Evolutionary conservation across 2,329 filamentous ascomycete species (phyloP), one percentile per base, ranked within the genome.

Genomic region (Alternaria brassicae): DNA sequence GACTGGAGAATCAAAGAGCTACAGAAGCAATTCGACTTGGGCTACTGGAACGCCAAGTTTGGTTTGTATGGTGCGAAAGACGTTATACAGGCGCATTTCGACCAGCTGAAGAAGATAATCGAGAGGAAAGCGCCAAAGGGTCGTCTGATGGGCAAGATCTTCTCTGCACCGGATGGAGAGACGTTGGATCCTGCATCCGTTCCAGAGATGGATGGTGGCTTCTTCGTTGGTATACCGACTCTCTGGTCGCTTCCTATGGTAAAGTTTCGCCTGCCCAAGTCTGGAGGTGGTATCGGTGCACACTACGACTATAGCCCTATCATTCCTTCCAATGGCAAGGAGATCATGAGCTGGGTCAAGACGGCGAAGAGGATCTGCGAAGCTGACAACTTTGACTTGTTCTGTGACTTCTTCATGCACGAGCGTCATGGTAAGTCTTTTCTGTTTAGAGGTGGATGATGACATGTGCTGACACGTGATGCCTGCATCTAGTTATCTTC

Each of bases 401-500:
- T 81, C 59, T 80, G 79, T 59, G 81, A 83, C 56, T 82, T 82
- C 69, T 82, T 82, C 70, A 81, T 83, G 79, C 77, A 81, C 48
- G 80, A 82, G 60, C 72, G 80, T 1, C 80, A 82, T 45, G 44
- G 44, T 48, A 34, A 48, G 44, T 15, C 17, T 13, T 27, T 19
- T 4, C 44, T 47, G 3, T 34, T 21, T 2, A 23, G 17, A 6
- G 17, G 4, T 23, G 9, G 12, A 15, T n/a, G 44, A 23, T 34
- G 44, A 34, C 13, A 47, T 19, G 23, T 9, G 6, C 44, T 48
- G 44, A 48, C 7, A 6, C 2, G n/a, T 6, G 3, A 12, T 23
- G 6, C 17, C 28, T 32, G 17, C 23, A 47, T 23, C 13, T 36
- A 48, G 78, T 81, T 8, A 79, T 83, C 32, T 78, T 82, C 41